Evolutionary conservation across 805 yeast species (phyloP).

Genomic region (Brettanomyces custersianus): DNA sequence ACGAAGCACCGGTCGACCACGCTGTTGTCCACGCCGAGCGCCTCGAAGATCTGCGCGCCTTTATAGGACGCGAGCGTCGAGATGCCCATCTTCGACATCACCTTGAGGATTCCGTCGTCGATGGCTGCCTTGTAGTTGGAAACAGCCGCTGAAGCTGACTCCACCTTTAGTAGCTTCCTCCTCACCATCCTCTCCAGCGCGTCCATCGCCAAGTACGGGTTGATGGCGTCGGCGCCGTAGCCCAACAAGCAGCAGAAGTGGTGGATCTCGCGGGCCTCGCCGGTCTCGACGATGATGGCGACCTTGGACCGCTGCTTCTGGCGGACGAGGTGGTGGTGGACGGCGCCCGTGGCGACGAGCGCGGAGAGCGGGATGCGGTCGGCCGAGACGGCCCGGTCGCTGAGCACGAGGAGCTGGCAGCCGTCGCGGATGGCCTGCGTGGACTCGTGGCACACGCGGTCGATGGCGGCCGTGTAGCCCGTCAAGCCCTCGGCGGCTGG

Average conservation of each 20-base stretch:
- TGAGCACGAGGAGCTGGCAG: slow-evolving; percentile 64
- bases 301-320: slow-evolving; percentile 95
- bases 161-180: slow-evolving; percentile 56
- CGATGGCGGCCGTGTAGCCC: slow-evolving; percentile 80
- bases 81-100: slow-evolving; percentile 99
- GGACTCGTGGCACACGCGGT: slow-evolving; percentile 81
- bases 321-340: slow-evolving; percentile 92
- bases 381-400: slow-evolving; percentile 57
- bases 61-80: slow-evolving; percentile 97
- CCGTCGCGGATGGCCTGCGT: slow-evolving; percentile 72
- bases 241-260: slow-evolving; percentile 92
- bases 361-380: slow-evolving; percentile 76
- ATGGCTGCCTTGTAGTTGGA: slow-evolving; percentile 74
- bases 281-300: slow-evolving; percentile 85
- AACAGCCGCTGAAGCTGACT: background rate
- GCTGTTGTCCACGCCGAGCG: slow-evolving; percentile 89
- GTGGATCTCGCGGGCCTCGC: slow-evolving; percentile 96
- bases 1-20: slow-evolving; percentile 94
- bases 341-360: slow-evolving; percentile 90
- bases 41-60: slow-evolving; percentile 98
- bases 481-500: slow-evolving; percentile 71
- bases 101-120: slow-evolving; percentile 89
- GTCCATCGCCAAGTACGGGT: slow-evolving; percentile 90
- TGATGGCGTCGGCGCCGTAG: slow-evolving; percentile 94
- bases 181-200: slow-evolving; percentile 75